These are phyloP conservation scores for Nicotiana attenuata DNA, from an alignment of 257 asterid genomes.

Conservation along the genomic window DNA sequence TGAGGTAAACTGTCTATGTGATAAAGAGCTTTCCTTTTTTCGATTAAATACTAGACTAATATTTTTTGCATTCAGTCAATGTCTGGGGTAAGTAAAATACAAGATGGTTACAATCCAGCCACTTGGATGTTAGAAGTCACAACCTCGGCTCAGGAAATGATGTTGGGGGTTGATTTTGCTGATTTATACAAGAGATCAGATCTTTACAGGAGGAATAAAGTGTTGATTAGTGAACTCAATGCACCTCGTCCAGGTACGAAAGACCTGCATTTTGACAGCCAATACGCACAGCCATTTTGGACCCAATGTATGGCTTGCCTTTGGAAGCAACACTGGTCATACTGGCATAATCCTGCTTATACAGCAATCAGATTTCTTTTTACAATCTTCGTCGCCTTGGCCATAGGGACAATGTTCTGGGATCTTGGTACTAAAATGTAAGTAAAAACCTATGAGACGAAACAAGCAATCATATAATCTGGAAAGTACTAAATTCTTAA, in stretches of 20 bases:
- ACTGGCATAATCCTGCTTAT: conserved; percentile 80
- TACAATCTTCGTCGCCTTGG: conserved; percentile 50
- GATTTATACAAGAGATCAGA: conserved; percentile 51
- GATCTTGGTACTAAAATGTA: conserved; percentile 55
- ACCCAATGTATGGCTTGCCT: conserved; percentile 71
- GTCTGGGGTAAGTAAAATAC: conserved; percentile 47
- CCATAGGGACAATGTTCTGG: conserved; percentile 76
- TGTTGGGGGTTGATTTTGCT: conserved; percentile 47
- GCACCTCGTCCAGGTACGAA: conserved; percentile 56
- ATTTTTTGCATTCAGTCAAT: conserved; percentile 22
- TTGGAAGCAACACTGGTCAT: conserved; percentile 79
- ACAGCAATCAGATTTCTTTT: conserved; percentile 59
- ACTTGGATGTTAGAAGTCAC: conserved; percentile 83
- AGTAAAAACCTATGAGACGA: conserved; percentile 3
- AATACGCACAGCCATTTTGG: conserved; percentile 54
- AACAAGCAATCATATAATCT: neutral
- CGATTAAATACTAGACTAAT: neutral
- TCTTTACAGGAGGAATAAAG: conserved; percentile 58
- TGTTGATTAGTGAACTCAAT: conserved; percentile 48
- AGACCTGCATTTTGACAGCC: conserved; percentile 43
- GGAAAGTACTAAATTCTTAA: neutral
- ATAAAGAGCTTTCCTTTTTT: neutral
- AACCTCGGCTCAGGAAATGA: conserved; percentile 45
- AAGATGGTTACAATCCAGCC: conserved; percentile 69
- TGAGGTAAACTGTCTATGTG: conserved; percentile 26